Percentiles rank a stretch among this genome's conserved stretches.
phyloP scores from a whole-genome alignment of 2,329 filamentous ascomycete species.

The Calonectria montana region DNA sequence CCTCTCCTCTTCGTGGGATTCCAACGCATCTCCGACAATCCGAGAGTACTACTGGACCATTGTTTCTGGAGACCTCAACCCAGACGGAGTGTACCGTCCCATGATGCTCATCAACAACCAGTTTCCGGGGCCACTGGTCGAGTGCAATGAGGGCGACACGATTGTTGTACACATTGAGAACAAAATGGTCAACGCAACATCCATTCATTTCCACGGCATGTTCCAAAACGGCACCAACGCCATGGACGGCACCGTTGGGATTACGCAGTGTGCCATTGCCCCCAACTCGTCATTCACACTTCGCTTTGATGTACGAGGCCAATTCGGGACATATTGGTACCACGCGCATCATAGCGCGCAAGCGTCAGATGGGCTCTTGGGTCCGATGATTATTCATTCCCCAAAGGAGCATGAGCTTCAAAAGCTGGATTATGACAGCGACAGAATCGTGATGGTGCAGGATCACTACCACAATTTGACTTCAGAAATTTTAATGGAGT shows the following conservation, averaged over 20 bases:
- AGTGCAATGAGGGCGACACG: slow-evolving; percentile 79
- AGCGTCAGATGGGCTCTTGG: slow-evolving; percentile 76
- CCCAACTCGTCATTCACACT: slow-evolving; percentile 74
- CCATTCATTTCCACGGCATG: slow-evolving; percentile 82
- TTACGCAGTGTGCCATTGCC: slow-evolving; percentile 75
- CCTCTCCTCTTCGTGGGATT: slow-evolving; percentile 68
- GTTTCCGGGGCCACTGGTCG: slow-evolving; percentile 79
- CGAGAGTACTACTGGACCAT: slow-evolving; percentile 73
- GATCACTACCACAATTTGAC: slow-evolving; percentile 77
- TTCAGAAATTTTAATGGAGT: slow-evolving; percentile 61
- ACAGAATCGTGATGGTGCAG: slow-evolving; percentile 74
- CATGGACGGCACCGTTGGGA: slow-evolving; percentile 78
- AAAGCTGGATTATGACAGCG: slow-evolving; percentile 50
- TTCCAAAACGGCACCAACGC: slow-evolving; percentile 80
- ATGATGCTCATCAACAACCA: slow-evolving; percentile 80
- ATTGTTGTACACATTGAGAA: slow-evolving; percentile 78
- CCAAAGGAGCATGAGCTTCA: slow-evolving; percentile 52
- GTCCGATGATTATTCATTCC: slow-evolving; percentile 74
- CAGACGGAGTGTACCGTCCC: slow-evolving; percentile 67
- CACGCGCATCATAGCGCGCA: slow-evolving; percentile 75
- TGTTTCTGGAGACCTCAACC: slow-evolving; percentile 66
- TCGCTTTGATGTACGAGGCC: slow-evolving; percentile 69
- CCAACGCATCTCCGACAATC: slow-evolving; percentile 57
- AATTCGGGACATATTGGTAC: slow-evolving; percentile 67
- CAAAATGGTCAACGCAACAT: slow-evolving; percentile 72